These are phyloP conservation scores for Eutrema yunnanense DNA, from an alignment of 345 rosid species.

Conservation along the genomic window DNA sequence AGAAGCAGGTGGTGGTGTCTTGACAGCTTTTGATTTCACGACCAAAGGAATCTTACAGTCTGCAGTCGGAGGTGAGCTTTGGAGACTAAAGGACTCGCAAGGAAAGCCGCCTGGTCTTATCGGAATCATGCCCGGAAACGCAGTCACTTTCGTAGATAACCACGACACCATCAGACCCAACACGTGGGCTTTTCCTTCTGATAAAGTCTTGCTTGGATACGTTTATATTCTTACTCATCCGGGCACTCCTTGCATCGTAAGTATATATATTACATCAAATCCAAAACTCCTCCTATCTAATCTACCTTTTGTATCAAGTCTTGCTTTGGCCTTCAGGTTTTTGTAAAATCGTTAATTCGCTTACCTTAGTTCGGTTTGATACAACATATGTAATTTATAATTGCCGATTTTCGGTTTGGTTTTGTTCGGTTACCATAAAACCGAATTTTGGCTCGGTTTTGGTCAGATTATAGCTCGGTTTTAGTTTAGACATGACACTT, in stretches of 20 bases:
- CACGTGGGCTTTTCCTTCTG: constrained; percentile 67
- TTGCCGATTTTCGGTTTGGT: too few relatives aligned
- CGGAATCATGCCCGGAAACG: constrained; percentile 59
- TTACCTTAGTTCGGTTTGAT: too few relatives aligned
- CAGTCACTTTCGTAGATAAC: constrained; percentile 80
- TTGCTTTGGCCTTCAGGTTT: background rate
- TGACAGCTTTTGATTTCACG: constrained; percentile 78
- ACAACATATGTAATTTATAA: too few relatives aligned
- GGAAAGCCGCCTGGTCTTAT: constrained; percentile 80
- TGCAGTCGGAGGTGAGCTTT: constrained; percentile 69
- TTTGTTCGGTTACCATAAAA: too few relatives aligned
- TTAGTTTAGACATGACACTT: too few relatives aligned
- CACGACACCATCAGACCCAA: constrained; percentile 71
- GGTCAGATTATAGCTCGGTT: too few relatives aligned
- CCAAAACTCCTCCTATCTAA: too few relatives aligned
- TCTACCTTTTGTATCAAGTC: too few relatives aligned
- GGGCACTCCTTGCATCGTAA: constrained; percentile 69
- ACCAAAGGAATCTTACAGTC: constrained; percentile 79
- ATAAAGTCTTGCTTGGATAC: constrained; percentile 83
- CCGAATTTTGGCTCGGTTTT: too few relatives aligned
- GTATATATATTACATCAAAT: background rate
- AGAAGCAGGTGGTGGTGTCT: constrained; percentile 57
- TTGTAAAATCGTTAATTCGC: too few relatives aligned
- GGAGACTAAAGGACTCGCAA: constrained; percentile 64
- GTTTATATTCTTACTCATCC: constrained; percentile 87